Conservation (phyloP, 345 rosid genomes). For the Citrus sinensis region DNA sequence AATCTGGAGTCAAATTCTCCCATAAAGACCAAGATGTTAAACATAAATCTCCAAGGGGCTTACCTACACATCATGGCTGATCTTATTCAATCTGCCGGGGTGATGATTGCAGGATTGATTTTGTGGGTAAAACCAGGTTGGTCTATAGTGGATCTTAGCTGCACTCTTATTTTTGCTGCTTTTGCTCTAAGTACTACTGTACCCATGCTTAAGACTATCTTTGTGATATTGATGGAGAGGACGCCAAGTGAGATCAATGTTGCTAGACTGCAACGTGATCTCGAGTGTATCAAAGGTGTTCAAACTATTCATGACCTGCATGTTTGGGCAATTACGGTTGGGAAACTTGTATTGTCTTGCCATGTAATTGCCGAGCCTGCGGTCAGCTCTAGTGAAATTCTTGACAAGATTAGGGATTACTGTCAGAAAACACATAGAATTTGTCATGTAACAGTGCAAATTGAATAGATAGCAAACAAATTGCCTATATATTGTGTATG, state of each 20-base stretch:
- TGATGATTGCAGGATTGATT: constrained; percentile 71
- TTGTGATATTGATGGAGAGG: constrained; percentile 63
- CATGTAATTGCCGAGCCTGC: constrained; percentile 57
- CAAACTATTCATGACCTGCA: constrained; percentile 61
- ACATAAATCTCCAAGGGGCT: constrained; percentile 86
- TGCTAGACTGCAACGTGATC: constrained; percentile 39
- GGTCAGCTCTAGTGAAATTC: constrained; percentile 41
- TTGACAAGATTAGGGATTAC: constrained; percentile 46
- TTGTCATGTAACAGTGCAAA: constrained; percentile 68
- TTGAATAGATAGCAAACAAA: constrained; percentile 36
- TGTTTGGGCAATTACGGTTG: constrained; percentile 74
- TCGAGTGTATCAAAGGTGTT: constrained; percentile 53
- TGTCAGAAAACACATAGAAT: constrained; percentile 52
- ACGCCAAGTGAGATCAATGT: constrained; percentile 54
- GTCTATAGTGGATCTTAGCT: constrained; percentile 62
- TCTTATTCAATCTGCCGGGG: constrained; percentile 76
- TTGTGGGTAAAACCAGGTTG: constrained; percentile 67
- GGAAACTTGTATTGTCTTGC: constrained; percentile 65
- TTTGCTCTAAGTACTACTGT: constrained; percentile 54
- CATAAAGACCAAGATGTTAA: constrained; percentile 29
- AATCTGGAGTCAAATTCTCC: constrained; percentile 25
- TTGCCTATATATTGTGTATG: background rate
- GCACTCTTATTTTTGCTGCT: constrained; percentile 61
- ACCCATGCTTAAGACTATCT: constrained; percentile 58
- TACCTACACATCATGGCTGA: constrained; percentile 71